Conservation (phyloP, 257 asterid genomes). For the Leptodermis oblonga region DNA sequence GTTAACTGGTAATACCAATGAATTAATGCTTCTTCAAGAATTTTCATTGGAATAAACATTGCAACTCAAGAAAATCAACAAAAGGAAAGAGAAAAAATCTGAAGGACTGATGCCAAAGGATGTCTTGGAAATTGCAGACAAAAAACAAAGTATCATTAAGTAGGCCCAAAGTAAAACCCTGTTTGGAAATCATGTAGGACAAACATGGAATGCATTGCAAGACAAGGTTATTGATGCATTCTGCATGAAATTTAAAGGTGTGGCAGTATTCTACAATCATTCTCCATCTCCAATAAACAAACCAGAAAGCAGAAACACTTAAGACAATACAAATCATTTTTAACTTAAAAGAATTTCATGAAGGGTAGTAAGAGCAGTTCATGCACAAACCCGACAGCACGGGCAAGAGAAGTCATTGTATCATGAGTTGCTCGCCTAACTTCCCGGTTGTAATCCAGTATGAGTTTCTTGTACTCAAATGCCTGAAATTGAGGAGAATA, state of each 20-base stretch:
- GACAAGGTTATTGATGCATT: neutral
- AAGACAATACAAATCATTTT: neutral
- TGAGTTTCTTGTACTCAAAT: constrained; percentile 90
- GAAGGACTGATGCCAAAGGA: neutral
- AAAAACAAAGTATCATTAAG: neutral
- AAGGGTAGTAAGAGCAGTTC: neutral
- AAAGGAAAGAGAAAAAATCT: neutral
- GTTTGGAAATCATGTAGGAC: neutral
- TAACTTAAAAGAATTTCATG: neutral
- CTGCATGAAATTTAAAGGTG: neutral
- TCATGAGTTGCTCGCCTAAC: constrained; percentile 97
- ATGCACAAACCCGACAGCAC: constrained; percentile 62
- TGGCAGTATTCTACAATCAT: neutral
- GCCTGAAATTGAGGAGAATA: constrained; percentile 43
- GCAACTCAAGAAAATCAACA: too few relatives aligned
- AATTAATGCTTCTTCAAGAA: neutral
- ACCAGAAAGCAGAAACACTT: neutral
- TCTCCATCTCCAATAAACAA: neutral
- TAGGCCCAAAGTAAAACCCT: neutral
- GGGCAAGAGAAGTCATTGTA: constrained; percentile 76
- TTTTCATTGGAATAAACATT: neutral
- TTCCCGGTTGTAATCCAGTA: constrained; percentile 89
- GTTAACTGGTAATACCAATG: too few relatives aligned
- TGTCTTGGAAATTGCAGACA: neutral
- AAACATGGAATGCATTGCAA: neutral